Base-by-base conservation (phyloP, 371 early-diverging fungal species). In the Choanephora cucurbitarum region DNA sequence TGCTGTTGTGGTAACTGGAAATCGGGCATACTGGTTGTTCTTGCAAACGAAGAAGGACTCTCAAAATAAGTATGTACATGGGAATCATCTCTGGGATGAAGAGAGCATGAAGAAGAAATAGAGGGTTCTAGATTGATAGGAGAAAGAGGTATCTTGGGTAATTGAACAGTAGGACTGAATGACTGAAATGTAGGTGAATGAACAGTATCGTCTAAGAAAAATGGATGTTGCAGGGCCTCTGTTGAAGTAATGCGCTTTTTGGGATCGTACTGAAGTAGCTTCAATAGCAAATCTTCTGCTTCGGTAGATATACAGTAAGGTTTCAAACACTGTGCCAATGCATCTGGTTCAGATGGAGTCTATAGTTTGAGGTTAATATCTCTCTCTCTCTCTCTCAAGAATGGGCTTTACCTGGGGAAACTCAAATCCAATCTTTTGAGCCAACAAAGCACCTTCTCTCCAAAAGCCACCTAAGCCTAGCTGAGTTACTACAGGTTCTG, bases 181-280 rank as follows among this genome's bases (percentile, higher is more conserved):
- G 28, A 28, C 3, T 28, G 28, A 28, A 28, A 7, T 7, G 7
- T 7, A 28, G 15, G 28, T 40, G 45, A 6, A 15, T 10, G 19
- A 3, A n/a, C 33, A 11, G n/a, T 70, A 55, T 48, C 54, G n/a
- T 31, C 80, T 81, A 15, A 47, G 64, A 67, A 92, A 90, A 80
- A 90, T 86, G 77, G 72, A 49, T 83, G 75, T 32, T 70, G 55
- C 23, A 95, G 59, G 1, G 87, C 75, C 45, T 87, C 80, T 22
- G 73, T 67, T 4, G 96, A 94, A 1, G 93, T 88, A 6, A 91
- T 87, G 21, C 98, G 72, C 33, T 75, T 64, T 22, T 75, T 75
- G 22, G 98, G 97, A 60, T 95, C 91, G 54, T 92, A 94, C 23
- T 80, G 80, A 18, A 97, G 72, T 65, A 94, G 76, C 18, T 67